Percentiles rank a stretch among this genome's conserved stretches.
Evolutionary conservation across 2,329 filamentous ascomycete genomes (phyloP).

Genomic region (Venturia aucupariae): DNA sequence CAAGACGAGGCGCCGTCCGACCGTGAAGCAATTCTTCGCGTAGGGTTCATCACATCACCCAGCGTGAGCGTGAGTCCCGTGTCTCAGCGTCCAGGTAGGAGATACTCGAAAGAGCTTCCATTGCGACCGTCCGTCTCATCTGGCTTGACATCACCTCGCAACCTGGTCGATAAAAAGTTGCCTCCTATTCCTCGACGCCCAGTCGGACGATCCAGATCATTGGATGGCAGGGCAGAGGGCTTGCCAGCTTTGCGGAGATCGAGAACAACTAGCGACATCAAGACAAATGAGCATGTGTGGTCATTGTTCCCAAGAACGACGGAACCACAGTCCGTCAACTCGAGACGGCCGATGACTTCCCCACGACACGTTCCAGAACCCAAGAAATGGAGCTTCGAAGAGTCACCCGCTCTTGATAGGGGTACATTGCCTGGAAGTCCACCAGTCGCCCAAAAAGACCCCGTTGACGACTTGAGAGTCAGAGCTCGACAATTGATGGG

Average conservation of each 20-base stretch:
- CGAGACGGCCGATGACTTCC: neutral
- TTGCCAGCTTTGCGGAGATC: neutral
- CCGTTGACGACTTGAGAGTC: neutral
- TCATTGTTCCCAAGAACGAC: neutral
- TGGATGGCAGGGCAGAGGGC: neutral
- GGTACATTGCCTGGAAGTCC: neutral
- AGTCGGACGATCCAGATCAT: neutral
- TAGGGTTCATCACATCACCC: neutral
- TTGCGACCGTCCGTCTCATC: neutral
- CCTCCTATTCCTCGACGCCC: constrained; percentile 1
- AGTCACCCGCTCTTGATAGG: neutral
- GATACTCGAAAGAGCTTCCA: constrained; percentile 2
- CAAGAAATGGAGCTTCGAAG: neutral
- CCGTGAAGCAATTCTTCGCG: constrained; percentile 3
- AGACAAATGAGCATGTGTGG: neutral
- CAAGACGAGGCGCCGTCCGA: neutral
- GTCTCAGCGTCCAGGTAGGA: neutral
- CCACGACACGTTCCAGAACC: neutral
- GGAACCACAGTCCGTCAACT: neutral
- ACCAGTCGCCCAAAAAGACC: neutral
- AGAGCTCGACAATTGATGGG: neutral
- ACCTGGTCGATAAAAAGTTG: neutral
- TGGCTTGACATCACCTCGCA: neutral
- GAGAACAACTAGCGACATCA: neutral
- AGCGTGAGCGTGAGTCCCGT: neutral